phyloP scores from a whole-genome alignment of 257 asterid genomes.

The Solanum chmielewskii region DNA sequence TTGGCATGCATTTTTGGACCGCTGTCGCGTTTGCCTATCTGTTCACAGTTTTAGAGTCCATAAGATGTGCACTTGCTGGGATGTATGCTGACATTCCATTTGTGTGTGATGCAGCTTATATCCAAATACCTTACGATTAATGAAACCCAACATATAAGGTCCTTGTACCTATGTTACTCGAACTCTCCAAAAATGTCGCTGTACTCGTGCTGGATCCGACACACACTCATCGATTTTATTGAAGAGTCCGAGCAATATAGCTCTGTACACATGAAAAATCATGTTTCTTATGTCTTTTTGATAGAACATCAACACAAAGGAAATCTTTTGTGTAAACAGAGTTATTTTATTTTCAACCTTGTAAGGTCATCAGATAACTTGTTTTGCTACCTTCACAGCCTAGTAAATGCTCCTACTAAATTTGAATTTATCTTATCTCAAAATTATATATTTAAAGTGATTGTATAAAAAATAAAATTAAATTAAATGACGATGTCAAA shows the following conservation, averaged over 20 bases:
- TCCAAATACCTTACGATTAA: constrained; percentile 81
- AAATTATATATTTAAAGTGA: too few species aligned
- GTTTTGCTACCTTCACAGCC: not conserved
- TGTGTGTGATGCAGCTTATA: constrained; percentile 86
- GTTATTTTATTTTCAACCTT: not conserved
- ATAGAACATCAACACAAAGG: not conserved
- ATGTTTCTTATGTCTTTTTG: not conserved
- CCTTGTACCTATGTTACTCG: not conserved
- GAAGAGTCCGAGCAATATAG: not conserved
- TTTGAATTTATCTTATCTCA: not conserved
- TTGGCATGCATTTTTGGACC: constrained; percentile 87
- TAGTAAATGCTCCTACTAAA: not conserved
- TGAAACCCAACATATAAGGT: not conserved
- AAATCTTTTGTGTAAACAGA: not conserved
- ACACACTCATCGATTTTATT: not conserved
- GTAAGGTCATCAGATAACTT: not conserved
- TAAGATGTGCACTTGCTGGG: constrained; percentile 75
- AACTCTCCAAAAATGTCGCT: not conserved
- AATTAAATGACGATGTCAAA: too few species aligned
- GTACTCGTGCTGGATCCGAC: not conserved
- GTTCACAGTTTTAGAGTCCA: constrained; percentile 77
- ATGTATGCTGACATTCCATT: constrained; percentile 88
- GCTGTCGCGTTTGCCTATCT: constrained; percentile 54
- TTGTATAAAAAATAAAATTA: too few species aligned
- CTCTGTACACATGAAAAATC: not conserved